These are phyloP conservation scores for Neopestalotiopsis rosae DNA, from an alignment of 2,329 filamentous ascomycete genomes.

Conservation along the genomic window DNA sequence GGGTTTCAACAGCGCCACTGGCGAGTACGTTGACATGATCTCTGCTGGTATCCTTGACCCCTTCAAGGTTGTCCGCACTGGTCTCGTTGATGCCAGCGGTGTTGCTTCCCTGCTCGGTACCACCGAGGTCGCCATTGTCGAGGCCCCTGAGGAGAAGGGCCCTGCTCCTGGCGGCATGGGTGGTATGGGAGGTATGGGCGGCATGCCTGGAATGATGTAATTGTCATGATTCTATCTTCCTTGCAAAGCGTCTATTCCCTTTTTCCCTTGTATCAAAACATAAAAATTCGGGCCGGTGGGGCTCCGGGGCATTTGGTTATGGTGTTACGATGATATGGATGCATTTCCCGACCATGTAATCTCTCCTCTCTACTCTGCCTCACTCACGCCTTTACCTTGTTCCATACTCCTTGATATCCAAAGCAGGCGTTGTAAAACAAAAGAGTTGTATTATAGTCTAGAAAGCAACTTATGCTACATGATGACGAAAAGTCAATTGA, in stretches of 20 bases:
- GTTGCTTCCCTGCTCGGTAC: constrained; percentile 97
- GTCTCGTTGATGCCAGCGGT: constrained; percentile 91
- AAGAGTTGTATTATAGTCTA: constrained; percentile 36
- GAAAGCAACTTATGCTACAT: constrained; percentile 8
- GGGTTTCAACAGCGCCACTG: constrained; percentile 95
- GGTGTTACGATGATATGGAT: constrained; percentile 51
- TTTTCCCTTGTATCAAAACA: constrained; percentile 40
- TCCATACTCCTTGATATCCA: constrained; percentile 38
- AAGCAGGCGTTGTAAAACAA: constrained; percentile 33
- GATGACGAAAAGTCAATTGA: constrained; percentile 12
- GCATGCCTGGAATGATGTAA: constrained; percentile 48
- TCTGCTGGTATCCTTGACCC: constrained; percentile 95
- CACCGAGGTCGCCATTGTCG: constrained; percentile 96
- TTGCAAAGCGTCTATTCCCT: constrained; percentile 26
- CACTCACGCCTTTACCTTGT: constrained; percentile 21
- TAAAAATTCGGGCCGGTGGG: constrained; percentile 28
- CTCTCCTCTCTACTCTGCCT: constrained; percentile 39
- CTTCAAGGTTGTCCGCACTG: constrained; percentile 98
- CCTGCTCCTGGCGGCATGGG: constrained; percentile 66
- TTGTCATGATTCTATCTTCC: constrained; percentile 21
- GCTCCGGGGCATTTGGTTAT: constrained; percentile 52
- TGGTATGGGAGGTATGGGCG: constrained; percentile 65
- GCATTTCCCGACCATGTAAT: constrained; percentile 44
- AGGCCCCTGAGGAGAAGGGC: constrained; percentile 91
- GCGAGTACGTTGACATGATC: constrained; percentile 99